Evolutionary conservation across 179 eudicot species (phyloP).

Genomic region (Amaranthus tricolor): DNA sequence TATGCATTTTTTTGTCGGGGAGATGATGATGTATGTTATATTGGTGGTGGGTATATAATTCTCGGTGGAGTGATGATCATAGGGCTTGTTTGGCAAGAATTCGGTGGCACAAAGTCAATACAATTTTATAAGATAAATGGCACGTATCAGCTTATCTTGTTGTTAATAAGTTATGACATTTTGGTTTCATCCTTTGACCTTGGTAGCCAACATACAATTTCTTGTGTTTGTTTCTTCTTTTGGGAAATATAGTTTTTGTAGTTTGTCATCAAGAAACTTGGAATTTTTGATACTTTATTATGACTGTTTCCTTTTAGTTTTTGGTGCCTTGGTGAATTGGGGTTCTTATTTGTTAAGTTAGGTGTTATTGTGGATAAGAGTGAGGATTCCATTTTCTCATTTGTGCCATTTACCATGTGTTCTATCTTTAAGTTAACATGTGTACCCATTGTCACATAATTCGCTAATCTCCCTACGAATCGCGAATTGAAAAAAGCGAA

Average conservation of each 20-base stretch:
- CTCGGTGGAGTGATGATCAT: conserved; percentile 23
- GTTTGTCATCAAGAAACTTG: not conserved
- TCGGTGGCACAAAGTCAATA: conserved; percentile 20
- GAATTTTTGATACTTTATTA: not conserved
- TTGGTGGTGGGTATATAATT: conserved; percentile 19
- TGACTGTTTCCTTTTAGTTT: conserved; percentile 9
- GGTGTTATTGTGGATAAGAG: not conserved
- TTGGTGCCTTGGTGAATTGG: conserved; percentile 12
- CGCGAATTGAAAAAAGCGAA: too few relatives aligned
- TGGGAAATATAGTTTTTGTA: not conserved
- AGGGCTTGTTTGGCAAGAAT: conserved; percentile 32
- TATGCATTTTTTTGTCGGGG: not conserved
- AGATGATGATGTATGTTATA: conserved; percentile 13
- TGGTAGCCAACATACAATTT: not conserved
- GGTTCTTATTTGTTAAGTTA: not conserved
- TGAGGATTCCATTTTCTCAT: not conserved
- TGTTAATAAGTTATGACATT: conserved; percentile 17
- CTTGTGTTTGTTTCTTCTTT: conserved; percentile 12
- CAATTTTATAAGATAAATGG: conserved; percentile 11
- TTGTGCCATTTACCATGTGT: conserved; percentile 13
- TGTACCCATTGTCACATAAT: too few relatives aligned
- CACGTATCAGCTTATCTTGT: conserved; percentile 20
- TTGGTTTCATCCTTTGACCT: conserved; percentile 21
- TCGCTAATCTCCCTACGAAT: too few relatives aligned
- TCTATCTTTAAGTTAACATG: not conserved